phyloP scores from a whole-genome alignment of 2,329 filamentous ascomycete genomes.

The Aaosphaeria pasadenensis region DNA sequence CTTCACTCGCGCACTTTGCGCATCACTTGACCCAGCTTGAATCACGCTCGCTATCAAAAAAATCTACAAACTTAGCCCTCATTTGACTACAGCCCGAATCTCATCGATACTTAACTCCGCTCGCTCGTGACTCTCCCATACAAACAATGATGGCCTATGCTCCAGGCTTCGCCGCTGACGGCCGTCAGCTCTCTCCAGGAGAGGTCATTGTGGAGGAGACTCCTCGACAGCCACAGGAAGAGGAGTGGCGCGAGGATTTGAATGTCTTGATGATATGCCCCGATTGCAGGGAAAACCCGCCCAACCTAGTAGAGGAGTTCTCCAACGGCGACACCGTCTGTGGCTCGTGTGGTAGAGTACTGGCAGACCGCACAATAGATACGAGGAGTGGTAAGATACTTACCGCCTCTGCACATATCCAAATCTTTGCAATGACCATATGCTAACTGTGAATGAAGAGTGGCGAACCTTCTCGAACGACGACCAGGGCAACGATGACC shows the following conservation, averaged over 20 bases:
- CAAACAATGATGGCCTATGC: conserved; percentile 24
- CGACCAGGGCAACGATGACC: conserved; percentile 93
- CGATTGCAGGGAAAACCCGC: conserved; percentile 89
- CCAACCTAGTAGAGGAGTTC: conserved; percentile 89
- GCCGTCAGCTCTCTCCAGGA: conserved; percentile 42
- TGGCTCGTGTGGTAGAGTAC: conserved; percentile 83
- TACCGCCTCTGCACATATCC: too few species aligned
- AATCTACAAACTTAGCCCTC: too few species aligned
- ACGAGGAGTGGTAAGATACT: conserved; percentile 65
- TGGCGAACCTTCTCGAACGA: conserved; percentile 99
- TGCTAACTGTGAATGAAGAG: conserved; percentile 38
- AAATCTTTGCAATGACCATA: too few species aligned
- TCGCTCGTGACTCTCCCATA: too few species aligned
- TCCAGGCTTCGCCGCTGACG: conserved; percentile 31
- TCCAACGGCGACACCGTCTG: conserved; percentile 92
- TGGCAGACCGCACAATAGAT: conserved; percentile 89
- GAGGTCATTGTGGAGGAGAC: conserved; percentile 40
- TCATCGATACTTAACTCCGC: too few species aligned
- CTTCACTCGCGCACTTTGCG: too few species aligned
- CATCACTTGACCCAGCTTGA: too few species aligned
- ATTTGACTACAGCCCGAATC: too few species aligned
- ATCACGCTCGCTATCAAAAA: too few species aligned
- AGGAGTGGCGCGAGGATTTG: conserved; percentile 75
- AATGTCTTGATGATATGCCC: conserved; percentile 80
- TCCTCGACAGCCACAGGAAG: conserved; percentile 25